Evolutionary conservation across 371 early-diverging fungal species (phyloP), one percentile per base, ranked within the genome.

Genomic region (Circinella minor): DNA sequence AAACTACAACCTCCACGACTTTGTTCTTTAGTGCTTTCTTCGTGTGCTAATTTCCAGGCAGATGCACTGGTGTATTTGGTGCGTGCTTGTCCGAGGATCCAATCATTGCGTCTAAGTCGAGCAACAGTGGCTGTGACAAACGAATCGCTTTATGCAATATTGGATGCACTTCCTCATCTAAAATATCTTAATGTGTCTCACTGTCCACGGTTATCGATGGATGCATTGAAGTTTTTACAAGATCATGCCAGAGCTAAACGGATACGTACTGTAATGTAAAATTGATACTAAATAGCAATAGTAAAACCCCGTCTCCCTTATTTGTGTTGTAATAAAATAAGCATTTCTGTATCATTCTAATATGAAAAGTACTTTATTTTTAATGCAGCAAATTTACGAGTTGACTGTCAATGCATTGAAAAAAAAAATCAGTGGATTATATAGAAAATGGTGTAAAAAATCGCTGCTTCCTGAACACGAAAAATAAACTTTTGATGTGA

Each of bases 31-130:
- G 27, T 57, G 14, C 36, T 57, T 34, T 57, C 57, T 0, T 57
- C 57, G 1, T 57, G 57, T 34, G 57, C 57, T n/a, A 57, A 57
- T 34, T 57, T 57, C n/a, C 57, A 57, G 14, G 34, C 57, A 14
- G 57, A 57, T 57, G 57, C 57, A 10, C 27, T 57, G 27, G 14
- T 34, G 5, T 18, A 7, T 57, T 34, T 57, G 34, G 34, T 57
- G 4, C 20, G 57, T 34, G 57, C 57, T 57, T 57, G 57, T 57
- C 57, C 57, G 1, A 11, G n/a, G 10, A 57, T 57, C 36, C 57
- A 57, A 57, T 57, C 57, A 11, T 14, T 57, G 1, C 20, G 57
- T 5, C 4, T 57, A 18, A 57, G 57, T 27, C 57, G 57, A 27
- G 57, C 57, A 27, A 27, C 57, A 13, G 57, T 34, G 27, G 57